Base-by-base conservation (phyloP, 306 rosid species). In the Amphicarpaea edgeworthii region DNA sequence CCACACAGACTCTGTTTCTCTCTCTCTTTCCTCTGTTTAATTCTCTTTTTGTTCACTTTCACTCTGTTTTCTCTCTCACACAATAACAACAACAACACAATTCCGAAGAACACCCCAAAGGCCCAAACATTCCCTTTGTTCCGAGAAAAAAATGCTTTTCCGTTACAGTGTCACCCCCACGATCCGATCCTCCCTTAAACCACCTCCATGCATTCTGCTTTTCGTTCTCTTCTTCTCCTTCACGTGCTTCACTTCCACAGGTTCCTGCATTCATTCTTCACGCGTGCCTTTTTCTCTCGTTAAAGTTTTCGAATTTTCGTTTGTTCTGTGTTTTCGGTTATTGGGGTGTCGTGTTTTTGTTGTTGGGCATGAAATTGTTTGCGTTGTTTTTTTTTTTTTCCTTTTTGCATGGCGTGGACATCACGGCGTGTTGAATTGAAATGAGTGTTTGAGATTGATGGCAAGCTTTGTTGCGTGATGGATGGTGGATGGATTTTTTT, bases 211-310 rank as follows among this genome's bases (percentile, higher is more conserved):
- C 90, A 63, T 81, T 81, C 53, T 82, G 12, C 17, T 86, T 34
- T 47, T 88, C 7, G 61, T 82, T 41, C 66, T 81, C 7, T 26
- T 81, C 7, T 26, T 90, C 6, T 85, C 76, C 20, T 85, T 62
- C 74, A 47, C 49, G 24, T 57, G 49, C 74, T 84, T 86, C 84
- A 72, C 68, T 79, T 69, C 89, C 12, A 85, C 95, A 85, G 97
- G 97, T 91, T 73, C 43, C 69, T 32, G 14, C 32, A 9, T 20
- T 53, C 2, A 24, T 49, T n/a, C n/a, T n/a, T n/a, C n/a, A n/a
- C n/a, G 16, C 32, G 45, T 20, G 28, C 34, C 5, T 15, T 72
- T 71, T 83, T 83, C 20, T 83, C 20, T 50, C 1, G 0, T 61
- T 28, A 16, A 30, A 46, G 54, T 8, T 80, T 69, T 67, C 5